A percentile compares a stretch with the other conserved stretches of the same genome.
phyloP scores from a whole-genome alignment of 2,329 filamentous ascomycete species.

The Colletotrichum sp. region DNA sequence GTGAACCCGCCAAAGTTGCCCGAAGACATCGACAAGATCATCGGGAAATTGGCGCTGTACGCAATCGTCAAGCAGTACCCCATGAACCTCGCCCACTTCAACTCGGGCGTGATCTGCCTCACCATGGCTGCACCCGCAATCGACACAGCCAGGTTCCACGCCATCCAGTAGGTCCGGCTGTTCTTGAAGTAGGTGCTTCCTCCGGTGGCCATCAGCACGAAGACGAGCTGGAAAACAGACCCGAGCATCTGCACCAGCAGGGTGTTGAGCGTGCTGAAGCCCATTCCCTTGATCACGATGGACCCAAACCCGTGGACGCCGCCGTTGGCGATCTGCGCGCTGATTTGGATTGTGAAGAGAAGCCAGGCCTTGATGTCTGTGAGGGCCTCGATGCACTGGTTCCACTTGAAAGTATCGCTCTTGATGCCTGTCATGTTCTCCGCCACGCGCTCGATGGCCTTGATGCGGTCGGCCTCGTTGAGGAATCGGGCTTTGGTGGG shows the following conservation, averaged over 20 bases:
- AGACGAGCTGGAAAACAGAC: conserved; percentile 54
- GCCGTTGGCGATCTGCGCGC: conserved; percentile 67
- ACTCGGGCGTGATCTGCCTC: conserved; percentile 56
- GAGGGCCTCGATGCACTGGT: conserved; percentile 62
- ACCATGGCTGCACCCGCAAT: conserved; percentile 61
- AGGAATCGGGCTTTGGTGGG: conserved; percentile 60
- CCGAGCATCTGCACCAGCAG: conserved; percentile 68
- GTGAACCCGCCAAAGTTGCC: conserved; percentile 72
- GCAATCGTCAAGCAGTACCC: conserved; percentile 35
- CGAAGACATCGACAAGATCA: conserved; percentile 72
- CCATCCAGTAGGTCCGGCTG: conserved; percentile 55
- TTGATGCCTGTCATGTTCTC: conserved; percentile 80
- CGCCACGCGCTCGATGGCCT: conserved; percentile 74
- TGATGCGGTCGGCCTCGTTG: conserved; percentile 67
- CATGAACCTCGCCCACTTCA: conserved; percentile 29
- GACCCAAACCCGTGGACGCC: conserved; percentile 71
- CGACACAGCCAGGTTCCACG: background rate
- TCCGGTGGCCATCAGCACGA: conserved; percentile 60
- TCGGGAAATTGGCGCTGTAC: conserved; percentile 68
- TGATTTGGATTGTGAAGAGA: conserved; percentile 64
- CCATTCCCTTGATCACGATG: conserved; percentile 64
- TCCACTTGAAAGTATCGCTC: conserved; percentile 70
- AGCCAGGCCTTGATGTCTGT: conserved; percentile 60
- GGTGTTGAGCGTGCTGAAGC: conserved; percentile 62
- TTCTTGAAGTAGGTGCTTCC: conserved; percentile 59